A percentile compares a stretch with the other conserved stretches of the same genome.
phyloP scores from a whole-genome alignment of 2,329 filamentous ascomycete species.

The Ilyonectria mors-panacis region DNA sequence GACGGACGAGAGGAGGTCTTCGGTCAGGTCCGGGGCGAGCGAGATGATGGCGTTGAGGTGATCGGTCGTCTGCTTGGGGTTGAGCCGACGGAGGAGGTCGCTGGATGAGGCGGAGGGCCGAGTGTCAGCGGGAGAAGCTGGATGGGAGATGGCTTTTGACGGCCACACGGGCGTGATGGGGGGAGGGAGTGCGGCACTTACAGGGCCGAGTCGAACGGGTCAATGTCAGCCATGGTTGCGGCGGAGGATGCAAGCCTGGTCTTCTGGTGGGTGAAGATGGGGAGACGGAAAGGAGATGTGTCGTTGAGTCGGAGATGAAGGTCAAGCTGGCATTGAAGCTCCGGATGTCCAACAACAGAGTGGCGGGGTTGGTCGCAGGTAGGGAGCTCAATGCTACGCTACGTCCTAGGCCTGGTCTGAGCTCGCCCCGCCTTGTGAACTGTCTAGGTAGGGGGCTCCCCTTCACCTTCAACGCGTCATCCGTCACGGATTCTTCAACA shows the following conservation, averaged over 20 bases:
- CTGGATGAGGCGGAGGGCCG: conserved; percentile 60
- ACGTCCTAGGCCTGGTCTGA: conserved; percentile 30
- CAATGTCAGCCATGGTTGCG: conserved; percentile 65
- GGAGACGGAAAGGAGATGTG: not conserved
- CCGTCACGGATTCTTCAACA: not conserved
- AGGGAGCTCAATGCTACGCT: conserved; percentile 36
- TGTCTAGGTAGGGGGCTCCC: not conserved
- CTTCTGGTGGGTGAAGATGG: not conserved
- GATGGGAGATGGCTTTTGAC: not conserved
- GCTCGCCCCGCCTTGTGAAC: conserved; percentile 21
- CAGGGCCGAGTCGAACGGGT: conserved; percentile 84
- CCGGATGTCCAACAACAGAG: conserved; percentile 22
- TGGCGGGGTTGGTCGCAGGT: conserved; percentile 41
- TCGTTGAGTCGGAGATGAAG: conserved; percentile 12
- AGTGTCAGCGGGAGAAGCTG: conserved; percentile 11
- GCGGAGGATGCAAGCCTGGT: not conserved
- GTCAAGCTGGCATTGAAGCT: conserved; percentile 42
- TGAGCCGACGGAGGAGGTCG: conserved; percentile 97
- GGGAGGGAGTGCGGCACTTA: conserved; percentile 59
- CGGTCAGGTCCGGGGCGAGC: conserved; percentile 91
- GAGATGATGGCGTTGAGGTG: conserved; percentile 92
- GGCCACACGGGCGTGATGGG: not conserved
- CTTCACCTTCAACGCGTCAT: not conserved
- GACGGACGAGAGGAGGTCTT: conserved; percentile 97
- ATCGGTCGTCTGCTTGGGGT: conserved; percentile 89